Base-by-base conservation (phyloP, 2,329 filamentous ascomycete species). In the Nothopassalora personata region DNA sequence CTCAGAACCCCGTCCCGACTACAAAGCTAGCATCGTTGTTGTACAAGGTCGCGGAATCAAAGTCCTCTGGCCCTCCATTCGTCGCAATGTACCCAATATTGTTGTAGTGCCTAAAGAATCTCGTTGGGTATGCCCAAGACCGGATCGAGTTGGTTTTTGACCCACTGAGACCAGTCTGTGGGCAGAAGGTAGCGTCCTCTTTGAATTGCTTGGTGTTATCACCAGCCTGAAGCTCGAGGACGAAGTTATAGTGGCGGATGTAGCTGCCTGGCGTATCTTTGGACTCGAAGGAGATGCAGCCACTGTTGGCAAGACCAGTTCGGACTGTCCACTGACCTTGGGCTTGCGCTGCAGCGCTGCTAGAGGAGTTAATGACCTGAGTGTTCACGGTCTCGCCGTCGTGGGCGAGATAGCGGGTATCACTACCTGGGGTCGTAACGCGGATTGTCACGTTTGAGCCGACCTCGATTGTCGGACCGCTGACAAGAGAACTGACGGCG, bases 181-280 rank as follows among this genome's bases (percentile, higher is more conserved):
- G 75, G 67, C 85, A 87, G 71, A 87, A 87, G 0, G 85, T 87
- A 7, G 84, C 83, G 51, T 87, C 84, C 64, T 87, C 83, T 4
- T 72, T 39, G 72, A 86, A 85, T 54, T 74, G 72, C 75, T 86
- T 84, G 57, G 74, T 76, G 56, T 78, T 78, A 61, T 86, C 84
- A 62, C 80, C 79, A 58, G 78, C 76, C 46, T 74, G 70, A 49
- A 86, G 63, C 34, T 70, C 50, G 0, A 87, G 79, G 30, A 23
- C 75, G 54, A 84, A 87, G 70, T 80, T 67, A 61, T 70, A 75
- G 73, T 87, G 84, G 0, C 84, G 76, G 4, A 87, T 75, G 68
- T 77, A 87, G 72, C 79, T 83, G 3, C 84, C 84, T 1, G 84
- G 73, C 0, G 79, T 79, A 60, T 86, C 83, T 10, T 70, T 71